Base-by-base conservation (phyloP, 1,284 basidiomycete genomes). In the Anthracocystis setariae region DNA sequence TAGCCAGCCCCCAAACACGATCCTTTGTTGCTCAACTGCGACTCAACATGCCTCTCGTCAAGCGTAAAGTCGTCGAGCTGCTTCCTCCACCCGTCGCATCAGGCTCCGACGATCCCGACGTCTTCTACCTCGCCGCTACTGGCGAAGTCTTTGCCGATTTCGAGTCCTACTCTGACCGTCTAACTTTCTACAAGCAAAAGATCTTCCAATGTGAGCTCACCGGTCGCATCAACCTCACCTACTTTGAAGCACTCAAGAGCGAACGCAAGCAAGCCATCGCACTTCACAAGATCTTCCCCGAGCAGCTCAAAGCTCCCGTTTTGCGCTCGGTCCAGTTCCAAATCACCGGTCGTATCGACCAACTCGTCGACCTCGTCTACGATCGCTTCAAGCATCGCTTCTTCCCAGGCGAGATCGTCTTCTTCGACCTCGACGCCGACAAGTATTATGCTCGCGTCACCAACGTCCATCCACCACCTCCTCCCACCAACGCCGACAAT, bases 331-430 rank as follows among this genome's bases (percentile, higher is more conserved):
- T 95, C 58, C 95, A 98, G 87, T 98, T 94, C 89, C 70, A 78
- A 45, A 91, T 97, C 73, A 92, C 96, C 84, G 94, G 94, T 40
- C 90, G 95, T 67, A 86, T 98, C 58, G 95, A 98, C 84, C 90
- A 92, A 77, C 87, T 98, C 17, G 93, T 95, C 5, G 95, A 98
- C 83, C 90, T 90, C 49, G 91, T 97, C 38, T 96, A 90, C 81
- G 95, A 98, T 73, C 90, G 95, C 42, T 97, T 94, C 87, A 92
- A 93, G 77, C 90, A 97, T 85, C 89, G 95, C 35, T 98, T 94
- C 85, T 98, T 93, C 82, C 86, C 88, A 46, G 90, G 89, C 70
- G 95, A 98, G 85, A 50, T 60, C 9, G 72, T 82, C 25, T 78
- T 81, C 33, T 77, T 85, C 23, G 83, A 84, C 46, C 50, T 81